These are phyloP conservation scores for Globisporangium emineosum DNA, from an alignment of 352 stramenopile species.

Conservation along the genomic window DNA sequence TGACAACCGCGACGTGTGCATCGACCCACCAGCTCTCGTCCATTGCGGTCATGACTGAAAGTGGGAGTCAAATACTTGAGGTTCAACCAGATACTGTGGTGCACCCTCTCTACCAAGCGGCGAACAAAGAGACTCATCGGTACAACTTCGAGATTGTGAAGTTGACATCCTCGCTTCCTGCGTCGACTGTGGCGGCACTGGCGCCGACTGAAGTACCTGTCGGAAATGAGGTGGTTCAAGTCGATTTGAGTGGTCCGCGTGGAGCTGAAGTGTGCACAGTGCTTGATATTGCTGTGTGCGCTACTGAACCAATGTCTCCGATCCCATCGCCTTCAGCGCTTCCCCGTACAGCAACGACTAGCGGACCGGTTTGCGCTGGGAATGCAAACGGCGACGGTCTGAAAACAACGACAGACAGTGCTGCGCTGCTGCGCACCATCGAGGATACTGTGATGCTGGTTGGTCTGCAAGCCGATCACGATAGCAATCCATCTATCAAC, in stretches of 20 bases:
- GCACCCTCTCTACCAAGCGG: slow-evolving; percentile 4
- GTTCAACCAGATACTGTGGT: neutral
- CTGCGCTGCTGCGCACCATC: neutral
- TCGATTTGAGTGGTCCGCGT: neutral
- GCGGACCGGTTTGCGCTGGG: slow-evolving; percentile 5
- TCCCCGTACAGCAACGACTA: no score
- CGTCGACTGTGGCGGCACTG: neutral
- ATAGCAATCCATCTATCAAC: neutral
- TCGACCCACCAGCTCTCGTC: neutral
- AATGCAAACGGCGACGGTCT: neutral
- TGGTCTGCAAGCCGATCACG: neutral
- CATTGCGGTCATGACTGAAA: no score
- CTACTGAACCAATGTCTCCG: neutral
- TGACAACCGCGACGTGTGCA: slow-evolving; percentile 6
- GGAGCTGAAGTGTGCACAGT: neutral
- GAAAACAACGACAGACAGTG: neutral
- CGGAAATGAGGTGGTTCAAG: neutral
- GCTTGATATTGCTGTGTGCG: neutral
- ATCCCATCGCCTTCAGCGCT: neutral
- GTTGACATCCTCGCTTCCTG: neutral
- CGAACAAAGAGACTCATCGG: neutral
- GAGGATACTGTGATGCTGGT: neutral
- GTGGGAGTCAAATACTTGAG: no score
- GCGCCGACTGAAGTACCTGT: neutral
- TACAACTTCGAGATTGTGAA: slow-evolving; percentile 9